phyloP scores from a whole-genome alignment of 139 green algal species.

The Chlorokybus atmophyticus region DNA sequence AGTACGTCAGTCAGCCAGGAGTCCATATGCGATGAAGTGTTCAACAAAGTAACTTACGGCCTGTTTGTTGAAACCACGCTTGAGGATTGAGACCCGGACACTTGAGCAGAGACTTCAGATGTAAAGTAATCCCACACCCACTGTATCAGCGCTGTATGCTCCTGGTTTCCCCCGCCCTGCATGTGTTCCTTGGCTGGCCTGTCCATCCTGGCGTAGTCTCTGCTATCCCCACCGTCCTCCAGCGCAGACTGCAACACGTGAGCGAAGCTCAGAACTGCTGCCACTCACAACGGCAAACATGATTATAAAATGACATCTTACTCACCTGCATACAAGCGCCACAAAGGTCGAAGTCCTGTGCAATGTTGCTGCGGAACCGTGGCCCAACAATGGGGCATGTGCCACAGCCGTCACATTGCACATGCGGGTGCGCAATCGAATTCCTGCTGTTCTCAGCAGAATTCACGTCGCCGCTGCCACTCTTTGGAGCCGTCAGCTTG shows the following conservation, averaged over 20 bases:
- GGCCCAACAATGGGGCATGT: background rate
- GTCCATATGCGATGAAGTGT: background rate
- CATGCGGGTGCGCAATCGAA: background rate
- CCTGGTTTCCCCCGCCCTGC: background rate
- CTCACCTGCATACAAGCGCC: background rate
- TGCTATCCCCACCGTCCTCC: background rate
- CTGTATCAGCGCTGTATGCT: slow-evolving; percentile 19
- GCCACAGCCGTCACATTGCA: background rate
- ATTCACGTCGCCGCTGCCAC: background rate
- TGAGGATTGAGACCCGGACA: background rate
- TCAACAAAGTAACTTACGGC: background rate
- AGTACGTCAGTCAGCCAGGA: background rate
- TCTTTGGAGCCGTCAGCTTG: slow-evolving; percentile 1
- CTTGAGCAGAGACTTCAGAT: background rate
- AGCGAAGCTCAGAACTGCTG: too few species aligned
- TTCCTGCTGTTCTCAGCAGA: background rate
- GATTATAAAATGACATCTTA: background rate
- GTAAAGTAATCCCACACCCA: slow-evolving; percentile 39
- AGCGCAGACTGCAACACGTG: too few species aligned
- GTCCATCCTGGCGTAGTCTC: background rate
- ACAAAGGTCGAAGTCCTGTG: background rate
- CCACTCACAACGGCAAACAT: background rate
- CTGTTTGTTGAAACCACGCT: slow-evolving; percentile 7
- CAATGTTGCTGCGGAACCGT: background rate
- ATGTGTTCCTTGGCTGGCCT: background rate